Base-by-base conservation (phyloP, 352 stramenopile genomes). In the Elongisporangium prolatum region DNA sequence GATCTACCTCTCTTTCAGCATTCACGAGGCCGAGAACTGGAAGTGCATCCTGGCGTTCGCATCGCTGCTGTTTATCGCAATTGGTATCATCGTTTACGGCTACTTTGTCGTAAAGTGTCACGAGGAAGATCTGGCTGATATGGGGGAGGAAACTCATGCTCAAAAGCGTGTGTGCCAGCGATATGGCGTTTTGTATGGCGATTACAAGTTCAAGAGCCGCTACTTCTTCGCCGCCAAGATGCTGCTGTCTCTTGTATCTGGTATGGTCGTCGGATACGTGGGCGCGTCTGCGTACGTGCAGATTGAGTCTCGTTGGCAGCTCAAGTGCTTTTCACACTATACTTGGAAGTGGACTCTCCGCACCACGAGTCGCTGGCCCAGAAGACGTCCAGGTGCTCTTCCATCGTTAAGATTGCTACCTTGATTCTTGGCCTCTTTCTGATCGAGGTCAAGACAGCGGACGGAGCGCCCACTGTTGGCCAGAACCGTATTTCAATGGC, bases 161-260 rank as follows among this genome's bases (percentile, higher is more conserved):
- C 75, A 86, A 54, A 86, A 86, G 56, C 48, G 66, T 18, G 69
- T 86, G 1, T 77, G 74, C 68, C 65, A 70, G 52, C 75, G 75
- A 7, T 86, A 81, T 58, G 75, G 75, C 13, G 63, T 71, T n/a
- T 63, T 86, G 28, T 86, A 86, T 60, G 75, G 84, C 38, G 74
- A 86, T 56, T 86, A 86, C 72, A 83, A 76, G 65, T 86, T 67
- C 64, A 72, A 79, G 57, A 75, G 76, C 62, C 75, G 75, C 20
- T 86, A 67, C 64, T 86, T 86, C 64, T 86, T 86, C 50, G 67
- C 71, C 4, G 59, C 74, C 37, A 83, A 84, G 54, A 76, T 78
- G 67, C 61, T 72, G 53, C 50, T 78, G 1, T 68, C 70, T 40
- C 57, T 78, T 22, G 16, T 74, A 21, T 69, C 68, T 21, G 70